phyloP scores from a whole-genome alignment of 2,329 filamentous ascomycete genomes.

The Zasmidium angulare region DNA sequence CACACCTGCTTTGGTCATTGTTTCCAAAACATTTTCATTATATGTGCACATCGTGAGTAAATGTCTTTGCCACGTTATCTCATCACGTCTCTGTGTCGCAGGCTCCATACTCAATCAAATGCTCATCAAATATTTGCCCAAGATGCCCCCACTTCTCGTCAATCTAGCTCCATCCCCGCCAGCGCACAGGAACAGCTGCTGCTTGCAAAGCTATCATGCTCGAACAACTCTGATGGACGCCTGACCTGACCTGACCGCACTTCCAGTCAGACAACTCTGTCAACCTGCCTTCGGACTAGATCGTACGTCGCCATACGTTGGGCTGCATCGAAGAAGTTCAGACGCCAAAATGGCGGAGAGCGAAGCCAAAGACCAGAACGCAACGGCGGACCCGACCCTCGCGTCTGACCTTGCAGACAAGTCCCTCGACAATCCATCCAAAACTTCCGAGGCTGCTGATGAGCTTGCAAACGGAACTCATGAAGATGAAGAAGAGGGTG shows the following conservation, averaged over 20 bases:
- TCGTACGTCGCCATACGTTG: no score
- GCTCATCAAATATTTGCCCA: background rate
- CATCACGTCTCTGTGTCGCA: no score
- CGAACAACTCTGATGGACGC: background rate
- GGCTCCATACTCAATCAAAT: no score
- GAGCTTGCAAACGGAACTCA: conserved; percentile 13
- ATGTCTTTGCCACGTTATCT: no score
- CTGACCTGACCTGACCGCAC: background rate
- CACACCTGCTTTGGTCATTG: no score
- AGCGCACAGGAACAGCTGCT: background rate
- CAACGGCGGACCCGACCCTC: conserved; percentile 16
- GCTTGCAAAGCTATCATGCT: background rate
- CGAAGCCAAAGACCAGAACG: conserved; percentile 7
- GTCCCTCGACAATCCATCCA: conserved; percentile 16
- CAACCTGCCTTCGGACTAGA: no score
- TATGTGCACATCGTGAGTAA: no score
- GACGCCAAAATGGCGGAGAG: conserved; percentile 8
- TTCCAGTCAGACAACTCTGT: background rate
- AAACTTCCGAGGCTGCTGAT: conserved; percentile 19
- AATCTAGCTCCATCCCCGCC: background rate
- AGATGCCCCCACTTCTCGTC: background rate
- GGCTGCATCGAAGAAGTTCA: background rate
- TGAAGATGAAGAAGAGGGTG: conserved; percentile 24
- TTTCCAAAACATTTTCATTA: no score
- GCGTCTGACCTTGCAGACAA: conserved; percentile 21